Conservation (phyloP, 495 filamentous ascomycete species). For the Trichoderma gamsii region DNA sequence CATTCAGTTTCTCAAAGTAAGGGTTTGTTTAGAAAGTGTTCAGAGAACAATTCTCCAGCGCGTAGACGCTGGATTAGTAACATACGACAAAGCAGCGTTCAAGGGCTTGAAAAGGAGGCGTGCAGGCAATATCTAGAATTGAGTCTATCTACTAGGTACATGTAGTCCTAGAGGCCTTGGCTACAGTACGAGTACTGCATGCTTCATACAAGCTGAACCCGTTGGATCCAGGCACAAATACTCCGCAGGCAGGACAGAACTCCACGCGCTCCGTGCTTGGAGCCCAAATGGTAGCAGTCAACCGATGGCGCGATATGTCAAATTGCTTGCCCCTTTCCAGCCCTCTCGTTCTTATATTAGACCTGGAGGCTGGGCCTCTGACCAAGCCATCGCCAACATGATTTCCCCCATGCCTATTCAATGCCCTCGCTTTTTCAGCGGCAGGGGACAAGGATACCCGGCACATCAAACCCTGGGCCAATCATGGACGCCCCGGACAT, state of each 20-base stretch:
- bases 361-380: background rate
- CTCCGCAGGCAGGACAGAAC: background rate
- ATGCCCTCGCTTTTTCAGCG: background rate
- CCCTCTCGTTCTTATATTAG: background rate
- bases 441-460: background rate
- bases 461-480: background rate
- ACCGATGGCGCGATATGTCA: conserved; percentile 7
- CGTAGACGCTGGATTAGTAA: background rate
- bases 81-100: background rate
- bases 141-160: background rate
- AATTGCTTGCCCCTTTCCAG: background rate
- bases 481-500: background rate
- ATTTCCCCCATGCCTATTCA: background rate
- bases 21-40: background rate
- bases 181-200: background rate
- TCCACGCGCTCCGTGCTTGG: background rate
- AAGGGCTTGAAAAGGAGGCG: background rate
- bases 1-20: background rate
- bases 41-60: background rate
- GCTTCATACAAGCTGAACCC: too few relatives aligned
- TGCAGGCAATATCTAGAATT: background rate
- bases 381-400: background rate
- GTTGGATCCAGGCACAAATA: too few relatives aligned
- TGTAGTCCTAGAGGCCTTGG: background rate
- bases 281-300: background rate